Evolutionary conservation across 768 basidiomycete genomes (phyloP).

Genomic region (Termitomyces sp.): DNA sequence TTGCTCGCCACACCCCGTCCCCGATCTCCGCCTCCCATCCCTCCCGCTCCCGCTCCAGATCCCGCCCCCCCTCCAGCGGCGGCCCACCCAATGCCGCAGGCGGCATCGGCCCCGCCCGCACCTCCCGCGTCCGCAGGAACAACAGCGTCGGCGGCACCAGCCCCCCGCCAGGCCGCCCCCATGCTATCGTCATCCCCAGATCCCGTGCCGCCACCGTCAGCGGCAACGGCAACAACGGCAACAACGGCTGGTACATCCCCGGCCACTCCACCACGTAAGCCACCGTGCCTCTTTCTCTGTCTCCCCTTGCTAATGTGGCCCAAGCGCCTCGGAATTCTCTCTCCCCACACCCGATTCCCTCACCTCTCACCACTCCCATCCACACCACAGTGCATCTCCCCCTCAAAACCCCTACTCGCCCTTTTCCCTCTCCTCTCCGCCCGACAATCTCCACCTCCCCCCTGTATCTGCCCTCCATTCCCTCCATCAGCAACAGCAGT

Average conservation of each 20-base stretch:
- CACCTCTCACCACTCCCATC: conserved; percentile 24
- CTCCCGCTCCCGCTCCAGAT: conserved; percentile 43
- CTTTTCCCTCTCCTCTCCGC: conserved; percentile 25
- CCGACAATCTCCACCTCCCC: conserved; percentile 19
- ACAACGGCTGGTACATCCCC: conserved; percentile 25
- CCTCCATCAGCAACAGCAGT: conserved; percentile 9
- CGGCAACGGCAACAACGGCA: conserved; percentile 13
- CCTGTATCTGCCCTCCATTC: conserved; percentile 17
- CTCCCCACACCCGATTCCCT: conserved; percentile 41
- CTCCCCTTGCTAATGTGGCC: neutral
- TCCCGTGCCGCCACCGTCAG: conserved; percentile 22
- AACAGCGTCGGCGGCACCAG: conserved; percentile 56
- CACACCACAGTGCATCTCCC: conserved; percentile 17
- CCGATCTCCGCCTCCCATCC: conserved; percentile 17
- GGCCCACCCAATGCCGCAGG: conserved; percentile 12
- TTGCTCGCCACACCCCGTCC: conserved; percentile 30
- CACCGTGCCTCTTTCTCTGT: neutral
- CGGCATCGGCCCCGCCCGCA: conserved; percentile 49
- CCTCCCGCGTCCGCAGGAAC: conserved; percentile 52
- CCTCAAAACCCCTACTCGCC: conserved; percentile 24
- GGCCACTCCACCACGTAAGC: conserved; percentile 28
- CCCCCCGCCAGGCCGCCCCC: conserved; percentile 52
- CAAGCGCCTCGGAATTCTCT: conserved; percentile 27
- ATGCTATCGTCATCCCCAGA: conserved; percentile 65
- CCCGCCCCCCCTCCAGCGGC: conserved; percentile 28